Conservation (phyloP, 495 filamentous ascomycete genomes). For the Thozetella sp. region DNA sequence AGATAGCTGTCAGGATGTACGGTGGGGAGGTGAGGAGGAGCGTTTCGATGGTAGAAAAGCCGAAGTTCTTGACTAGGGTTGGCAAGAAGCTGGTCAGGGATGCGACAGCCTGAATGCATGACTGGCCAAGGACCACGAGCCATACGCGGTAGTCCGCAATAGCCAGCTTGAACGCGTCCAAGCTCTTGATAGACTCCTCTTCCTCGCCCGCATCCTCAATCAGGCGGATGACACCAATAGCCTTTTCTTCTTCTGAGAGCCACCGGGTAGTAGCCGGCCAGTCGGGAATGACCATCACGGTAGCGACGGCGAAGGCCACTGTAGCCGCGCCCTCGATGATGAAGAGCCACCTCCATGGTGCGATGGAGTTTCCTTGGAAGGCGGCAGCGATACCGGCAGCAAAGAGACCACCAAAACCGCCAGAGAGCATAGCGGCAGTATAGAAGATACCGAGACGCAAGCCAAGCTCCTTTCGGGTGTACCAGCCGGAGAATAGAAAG, state of each 20-base stretch:
- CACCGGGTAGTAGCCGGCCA: constrained; percentile 56
- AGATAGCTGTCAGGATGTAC: constrained; percentile 62
- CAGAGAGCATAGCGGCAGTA: constrained; percentile 37
- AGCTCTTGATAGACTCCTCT: constrained; percentile 43
- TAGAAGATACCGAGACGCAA: constrained; percentile 29
- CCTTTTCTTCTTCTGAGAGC: constrained; percentile 50
- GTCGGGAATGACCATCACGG: constrained; percentile 54
- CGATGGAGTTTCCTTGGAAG: constrained; percentile 8
- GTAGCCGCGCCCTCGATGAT: constrained; percentile 60
- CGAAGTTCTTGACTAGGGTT: constrained; percentile 14
- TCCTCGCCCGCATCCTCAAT: constrained; percentile 42
- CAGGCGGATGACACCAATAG: constrained; percentile 44
- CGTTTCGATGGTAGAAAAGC: constrained; percentile 30
- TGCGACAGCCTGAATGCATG: constrained; percentile 11
- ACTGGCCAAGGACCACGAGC: constrained; percentile 35
- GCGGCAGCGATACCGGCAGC: constrained; percentile 22
- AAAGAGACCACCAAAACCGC: constrained; percentile 55
- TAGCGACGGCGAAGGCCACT: constrained; percentile 14
- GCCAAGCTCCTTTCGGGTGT: constrained; percentile 38
- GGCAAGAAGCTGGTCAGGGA: constrained; percentile 24
- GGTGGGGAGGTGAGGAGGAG: constrained; percentile 69
- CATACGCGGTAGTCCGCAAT: constrained; percentile 43
- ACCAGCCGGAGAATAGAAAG: constrained; percentile 41
- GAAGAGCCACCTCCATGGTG: constrained; percentile 64
- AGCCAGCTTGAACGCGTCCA: constrained; percentile 51